Conservation (phyloP, 805 yeast species). For the Saccharomycopsis javanensis region DNA sequence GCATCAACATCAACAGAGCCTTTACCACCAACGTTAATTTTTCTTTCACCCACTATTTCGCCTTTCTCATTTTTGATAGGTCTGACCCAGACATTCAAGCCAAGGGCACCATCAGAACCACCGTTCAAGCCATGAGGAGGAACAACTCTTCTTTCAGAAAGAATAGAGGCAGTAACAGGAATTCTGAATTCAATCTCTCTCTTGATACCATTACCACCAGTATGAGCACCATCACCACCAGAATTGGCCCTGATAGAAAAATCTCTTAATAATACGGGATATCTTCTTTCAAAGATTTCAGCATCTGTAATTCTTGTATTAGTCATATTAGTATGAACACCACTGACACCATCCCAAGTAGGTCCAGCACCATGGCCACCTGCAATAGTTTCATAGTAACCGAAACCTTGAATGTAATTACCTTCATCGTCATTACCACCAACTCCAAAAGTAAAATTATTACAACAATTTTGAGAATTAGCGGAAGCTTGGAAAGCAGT, state of each 20-base stretch:
- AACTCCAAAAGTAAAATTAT: constrained; percentile 81
- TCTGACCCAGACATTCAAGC: constrained; percentile 48
- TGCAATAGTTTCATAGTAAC: constrained; percentile 89
- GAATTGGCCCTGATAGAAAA: constrained; percentile 62
- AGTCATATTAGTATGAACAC: constrained; percentile 92
- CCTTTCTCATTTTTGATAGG: constrained; percentile 25
- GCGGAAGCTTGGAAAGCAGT: constrained; percentile 86
- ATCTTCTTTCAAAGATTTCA: constrained; percentile 79
- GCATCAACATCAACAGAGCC: constrained; percentile 44
- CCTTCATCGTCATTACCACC: constrained; percentile 48
- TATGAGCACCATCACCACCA: constrained; percentile 68
- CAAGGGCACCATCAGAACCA: constrained; percentile 68
- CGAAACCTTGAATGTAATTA: constrained; percentile 56
- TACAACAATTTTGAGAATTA: constrained; percentile 93
- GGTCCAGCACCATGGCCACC: constrained; percentile 94
- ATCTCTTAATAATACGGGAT: constrained; percentile 70
- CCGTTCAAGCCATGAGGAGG: constrained; percentile 86
- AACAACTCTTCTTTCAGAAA: constrained; percentile 75
- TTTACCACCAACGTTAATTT: constrained; percentile 59
- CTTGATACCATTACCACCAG: constrained; percentile 80
- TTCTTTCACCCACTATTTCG: constrained; percentile 27
- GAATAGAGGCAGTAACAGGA: constrained; percentile 65
- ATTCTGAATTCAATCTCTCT: constrained; percentile 76
- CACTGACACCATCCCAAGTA: constrained; percentile 76
- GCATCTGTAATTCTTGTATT: constrained; percentile 89